Conservation (phyloP, 2,329 filamentous ascomycete genomes). For the Endoconidiophora laricicola region DNA sequence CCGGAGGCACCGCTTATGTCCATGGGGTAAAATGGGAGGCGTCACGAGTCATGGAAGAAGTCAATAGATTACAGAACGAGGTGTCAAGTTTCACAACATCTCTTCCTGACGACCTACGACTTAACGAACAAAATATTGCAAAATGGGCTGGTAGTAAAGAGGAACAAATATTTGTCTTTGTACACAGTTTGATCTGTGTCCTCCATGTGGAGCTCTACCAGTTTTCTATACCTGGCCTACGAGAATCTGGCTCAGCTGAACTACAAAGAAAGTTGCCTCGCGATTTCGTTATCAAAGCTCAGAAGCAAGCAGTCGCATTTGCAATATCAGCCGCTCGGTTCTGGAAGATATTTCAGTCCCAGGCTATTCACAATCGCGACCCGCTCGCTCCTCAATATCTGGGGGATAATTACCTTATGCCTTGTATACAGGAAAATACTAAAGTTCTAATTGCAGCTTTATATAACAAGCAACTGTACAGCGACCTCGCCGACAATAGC, state of each 20-base stretch:
- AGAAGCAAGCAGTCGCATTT: slow-evolving; percentile 25
- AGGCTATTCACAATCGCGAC: slow-evolving; percentile 17
- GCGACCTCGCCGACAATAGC: slow-evolving; percentile 21
- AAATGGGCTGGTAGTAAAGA: slow-evolving; percentile 20
- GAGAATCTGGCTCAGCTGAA: slow-evolving; percentile 20
- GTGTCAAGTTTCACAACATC: slow-evolving; percentile 22
- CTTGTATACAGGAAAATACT: slow-evolving; percentile 14
- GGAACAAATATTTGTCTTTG: slow-evolving; percentile 22
- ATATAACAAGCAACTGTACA: slow-evolving; percentile 21
- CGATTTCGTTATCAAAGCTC: slow-evolving; percentile 22
- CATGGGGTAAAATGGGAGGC: slow-evolving; percentile 17
- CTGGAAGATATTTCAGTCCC: slow-evolving; percentile 20
- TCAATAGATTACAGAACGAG: slow-evolving; percentile 23
- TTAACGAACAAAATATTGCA: slow-evolving; percentile 21
- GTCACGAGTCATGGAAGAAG: slow-evolving; percentile 23
- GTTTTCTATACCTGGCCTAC: slow-evolving; percentile 22
- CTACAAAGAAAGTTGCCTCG: slow-evolving; percentile 21
- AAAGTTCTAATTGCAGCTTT: slow-evolving; percentile 22
- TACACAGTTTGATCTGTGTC: slow-evolving; percentile 22
- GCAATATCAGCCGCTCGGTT: slow-evolving; percentile 23
- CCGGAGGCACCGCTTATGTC: slow-evolving; percentile 10
- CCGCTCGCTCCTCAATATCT: slow-evolving; percentile 15
- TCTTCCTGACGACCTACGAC: slow-evolving; percentile 20
- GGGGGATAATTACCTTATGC: slow-evolving; percentile 13
- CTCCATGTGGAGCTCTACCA: slow-evolving; percentile 25